phyloP scores from a whole-genome alignment of 495 filamentous ascomycete genomes.

The Xylaria venustula region DNA sequence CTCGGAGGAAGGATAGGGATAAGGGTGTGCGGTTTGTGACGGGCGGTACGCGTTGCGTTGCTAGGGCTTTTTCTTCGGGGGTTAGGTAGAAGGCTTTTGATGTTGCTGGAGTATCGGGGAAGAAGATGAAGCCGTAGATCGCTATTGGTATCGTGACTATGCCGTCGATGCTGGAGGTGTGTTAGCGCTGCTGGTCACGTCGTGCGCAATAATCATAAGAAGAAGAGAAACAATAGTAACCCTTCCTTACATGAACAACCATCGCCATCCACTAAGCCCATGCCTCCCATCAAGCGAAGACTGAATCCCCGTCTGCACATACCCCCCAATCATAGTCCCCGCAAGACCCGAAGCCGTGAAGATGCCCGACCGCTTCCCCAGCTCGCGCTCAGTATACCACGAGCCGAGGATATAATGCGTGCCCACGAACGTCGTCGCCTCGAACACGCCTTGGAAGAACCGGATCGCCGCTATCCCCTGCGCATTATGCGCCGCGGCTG shows the following conservation, averaged over 20 bases:
- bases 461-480: slow-evolving; percentile 64
- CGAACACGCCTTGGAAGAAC: slow-evolving; percentile 65
- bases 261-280: slow-evolving; percentile 62
- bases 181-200: not conserved
- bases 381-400: slow-evolving; percentile 65
- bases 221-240: no score
- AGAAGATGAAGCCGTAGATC: slow-evolving; percentile 56
- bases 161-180: slow-evolving; percentile 30
- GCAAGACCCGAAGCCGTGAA: slow-evolving; percentile 54
- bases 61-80: slow-evolving; percentile 42
- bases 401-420: slow-evolving; percentile 65
- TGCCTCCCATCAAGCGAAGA: slow-evolving; percentile 45
- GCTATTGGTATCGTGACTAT: slow-evolving; percentile 56
- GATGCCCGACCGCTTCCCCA: slow-evolving; percentile 60
- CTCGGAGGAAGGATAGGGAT: slow-evolving; percentile 39
- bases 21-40: slow-evolving; percentile 31
- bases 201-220: no score
- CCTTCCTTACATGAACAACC: slow-evolving; percentile 62
- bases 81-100: slow-evolving; percentile 55
- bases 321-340: slow-evolving; percentile 50
- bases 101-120: slow-evolving; percentile 58
- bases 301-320: slow-evolving; percentile 62
- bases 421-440: slow-evolving; percentile 61
- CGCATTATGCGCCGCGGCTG: slow-evolving; percentile 48
- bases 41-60: slow-evolving; percentile 37